Conservation (phyloP, 2,329 filamentous ascomycete species). For the Ambrosiella beaveri region DNA sequence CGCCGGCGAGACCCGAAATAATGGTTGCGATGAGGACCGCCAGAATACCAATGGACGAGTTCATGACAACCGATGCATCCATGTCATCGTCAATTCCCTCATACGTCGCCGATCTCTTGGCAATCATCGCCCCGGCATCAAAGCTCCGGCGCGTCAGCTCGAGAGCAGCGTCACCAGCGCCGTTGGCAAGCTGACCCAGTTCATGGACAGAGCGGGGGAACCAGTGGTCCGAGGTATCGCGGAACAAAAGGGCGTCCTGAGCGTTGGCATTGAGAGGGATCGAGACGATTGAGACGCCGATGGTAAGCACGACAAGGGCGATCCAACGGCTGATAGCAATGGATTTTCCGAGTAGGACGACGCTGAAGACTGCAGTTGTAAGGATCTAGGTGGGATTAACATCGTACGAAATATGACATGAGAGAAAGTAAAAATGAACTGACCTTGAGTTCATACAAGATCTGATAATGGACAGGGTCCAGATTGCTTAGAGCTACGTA, state of each 20-base stretch:
- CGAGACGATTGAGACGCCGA: constrained; percentile 74
- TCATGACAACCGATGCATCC: constrained; percentile 22
- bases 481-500: constrained; percentile 84
- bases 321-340: constrained; percentile 63
- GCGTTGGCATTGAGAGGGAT: constrained; percentile 45
- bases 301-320: constrained; percentile 58
- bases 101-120: constrained; percentile 68
- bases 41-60: constrained; percentile 55
- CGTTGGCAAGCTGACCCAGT: constrained; percentile 40
- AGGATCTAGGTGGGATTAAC: constrained; percentile 41
- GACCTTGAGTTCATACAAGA: constrained; percentile 80
- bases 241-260: constrained; percentile 40
- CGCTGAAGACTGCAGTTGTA: constrained; percentile 74
- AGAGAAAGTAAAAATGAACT: constrained; percentile 9
- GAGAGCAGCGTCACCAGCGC: constrained; percentile 30
- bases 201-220: constrained; percentile 69
- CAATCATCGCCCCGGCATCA: constrained; percentile 16
- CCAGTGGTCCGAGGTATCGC: constrained; percentile 47
- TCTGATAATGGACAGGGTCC: constrained; percentile 82
- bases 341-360: constrained; percentile 54
- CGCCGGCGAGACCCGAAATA: constrained; percentile 69
- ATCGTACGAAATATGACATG: background rate
- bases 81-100: constrained; percentile 58
- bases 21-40: constrained; percentile 64
- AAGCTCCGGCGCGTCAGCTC: constrained; percentile 33